These are phyloP conservation scores for Phragmites australis DNA, from an alignment of 176 grass and related monocot species.

Conservation along the genomic window DNA sequence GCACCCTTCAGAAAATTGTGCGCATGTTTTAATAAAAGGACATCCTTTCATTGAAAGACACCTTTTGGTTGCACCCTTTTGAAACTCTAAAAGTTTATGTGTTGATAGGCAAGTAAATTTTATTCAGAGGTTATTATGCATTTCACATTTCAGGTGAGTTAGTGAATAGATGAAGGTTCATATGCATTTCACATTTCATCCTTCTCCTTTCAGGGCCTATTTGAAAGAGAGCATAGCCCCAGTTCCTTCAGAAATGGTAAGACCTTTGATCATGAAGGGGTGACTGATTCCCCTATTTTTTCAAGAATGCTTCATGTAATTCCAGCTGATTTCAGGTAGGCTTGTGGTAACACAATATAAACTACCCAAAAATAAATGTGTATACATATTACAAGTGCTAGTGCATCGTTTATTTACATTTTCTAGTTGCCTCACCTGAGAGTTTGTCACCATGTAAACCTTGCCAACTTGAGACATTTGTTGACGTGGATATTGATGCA, in stretches of 20 bases:
- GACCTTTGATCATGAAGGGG: not conserved
- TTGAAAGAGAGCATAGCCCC: not conserved
- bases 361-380: not conserved
- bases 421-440: conserved; percentile 54
- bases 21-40: not conserved
- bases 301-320: not conserved
- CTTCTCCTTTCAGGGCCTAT: not conserved
- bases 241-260: not conserved
- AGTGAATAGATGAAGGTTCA: no score
- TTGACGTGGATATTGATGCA: conserved; percentile 45
- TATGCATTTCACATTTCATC: not conserved
- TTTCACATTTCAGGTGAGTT: no score
- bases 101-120: not conserved
- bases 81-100: not conserved
- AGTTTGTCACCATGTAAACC: conserved; percentile 54
- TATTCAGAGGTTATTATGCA: no score
- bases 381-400: not conserved
- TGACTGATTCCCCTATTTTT: not conserved
- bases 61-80: not conserved
- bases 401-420: not conserved
- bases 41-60: not conserved
- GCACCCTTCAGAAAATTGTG: not conserved
- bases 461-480: conserved; percentile 54
- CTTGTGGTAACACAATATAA: not conserved
- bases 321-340: not conserved